Percentiles rank a stretch among this genome's conserved stretches.
Conservation (phyloP, 73 alveolate species). For the Tetrahymena malaccensis region DNA sequence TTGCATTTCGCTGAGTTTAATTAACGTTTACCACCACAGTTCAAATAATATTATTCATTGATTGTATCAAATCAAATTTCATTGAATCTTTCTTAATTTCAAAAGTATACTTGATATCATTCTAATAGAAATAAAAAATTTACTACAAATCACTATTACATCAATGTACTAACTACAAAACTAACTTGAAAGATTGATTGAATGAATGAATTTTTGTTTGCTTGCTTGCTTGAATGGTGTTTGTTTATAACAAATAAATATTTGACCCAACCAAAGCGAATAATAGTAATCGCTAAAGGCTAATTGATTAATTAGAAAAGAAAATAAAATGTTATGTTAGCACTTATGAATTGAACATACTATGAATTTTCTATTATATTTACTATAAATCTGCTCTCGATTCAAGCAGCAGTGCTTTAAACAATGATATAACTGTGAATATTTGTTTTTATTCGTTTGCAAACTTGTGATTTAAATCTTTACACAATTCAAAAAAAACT, state of each 20-base stretch:
- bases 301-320: too few species aligned
- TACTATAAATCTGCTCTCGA: background rate
- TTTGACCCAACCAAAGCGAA: too few species aligned
- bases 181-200: too few species aligned
- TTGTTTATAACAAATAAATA: too few species aligned
- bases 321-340: background rate
- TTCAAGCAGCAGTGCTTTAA: background rate
- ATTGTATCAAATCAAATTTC: background rate
- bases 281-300: background rate
- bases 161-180: background rate
- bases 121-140: background rate
- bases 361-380: background rate
- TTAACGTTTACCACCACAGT: background rate
- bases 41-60: background rate
- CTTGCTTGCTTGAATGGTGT: background rate
- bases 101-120: background rate
- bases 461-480: too few species aligned
- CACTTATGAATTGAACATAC: background rate
- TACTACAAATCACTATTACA: background rate
- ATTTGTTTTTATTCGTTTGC: background rate
- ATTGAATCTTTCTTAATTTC: background rate
- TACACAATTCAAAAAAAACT: too few species aligned
- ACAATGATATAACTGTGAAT: background rate
- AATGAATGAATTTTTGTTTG: too few species aligned
- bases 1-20: background rate